Base-by-base conservation (phyloP, 495 filamentous ascomycete species). In the Neurospora hispaniola region DNA sequence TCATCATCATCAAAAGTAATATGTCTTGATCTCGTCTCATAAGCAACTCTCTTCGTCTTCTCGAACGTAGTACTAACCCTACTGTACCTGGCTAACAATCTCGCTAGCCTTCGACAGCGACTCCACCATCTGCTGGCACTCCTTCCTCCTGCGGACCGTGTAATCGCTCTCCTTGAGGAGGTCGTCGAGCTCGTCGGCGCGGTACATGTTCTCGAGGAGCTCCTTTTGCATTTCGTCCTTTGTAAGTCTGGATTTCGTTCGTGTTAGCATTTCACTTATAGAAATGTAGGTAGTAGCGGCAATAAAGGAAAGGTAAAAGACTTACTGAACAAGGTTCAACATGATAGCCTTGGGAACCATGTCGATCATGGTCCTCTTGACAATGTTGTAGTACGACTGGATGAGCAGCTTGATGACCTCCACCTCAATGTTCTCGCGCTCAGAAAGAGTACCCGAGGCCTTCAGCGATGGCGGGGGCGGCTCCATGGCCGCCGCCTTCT, bases 271-370 rank as follows among this genome's bases (percentile, higher is more conserved):
- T 18, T 20, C 38, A 69, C n/a, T 4, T 11, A 18, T 20, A 70
- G 5, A 66, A 10, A n/a, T 18, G 8, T 46, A 5, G 41, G 18
- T 70, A 39, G 18, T 70, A 39, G 9, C 9, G n/a, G 3, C 6
- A n/a, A 38, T n/a, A 18, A 62, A 14, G 6, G n/a, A 23, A 18
- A 42, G 71, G 27, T 18, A 72, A 42, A 71, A 38, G 23, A 72
- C 93, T 75, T 90, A 97, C 93, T 92, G 89, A 38, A 99, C 96
- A 48, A 99, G 89, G 72, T 90, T 97, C 70, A 98, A 88, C 96
- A 99, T 99, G 82, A 99, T 96, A 23, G 96, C 96, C 85, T 99
- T 99, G 46, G 96, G 96, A 5, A 99, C 96, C 96, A 98, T 99
- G 78, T 99, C 96, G 74, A 98, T 97, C 95, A 99, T 96, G 69